Percentiles rank a stretch among this genome's conserved stretches.
Evolutionary conservation across 108 stramenopile species (phyloP).

Genomic region (Conticribra guillardii): DNA sequence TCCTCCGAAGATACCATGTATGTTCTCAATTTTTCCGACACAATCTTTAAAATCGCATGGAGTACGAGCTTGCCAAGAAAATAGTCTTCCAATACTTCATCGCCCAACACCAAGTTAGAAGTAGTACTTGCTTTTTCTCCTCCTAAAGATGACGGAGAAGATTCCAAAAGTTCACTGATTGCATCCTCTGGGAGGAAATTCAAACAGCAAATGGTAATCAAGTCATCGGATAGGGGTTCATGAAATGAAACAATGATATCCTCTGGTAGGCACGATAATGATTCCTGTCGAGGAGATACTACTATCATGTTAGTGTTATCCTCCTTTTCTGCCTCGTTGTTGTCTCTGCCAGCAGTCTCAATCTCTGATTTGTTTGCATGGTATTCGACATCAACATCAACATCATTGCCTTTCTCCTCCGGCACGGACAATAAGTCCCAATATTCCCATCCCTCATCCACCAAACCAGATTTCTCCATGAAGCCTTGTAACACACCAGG

Average conservation of each 20-base stretch:
- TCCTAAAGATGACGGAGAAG: too few relatives aligned
- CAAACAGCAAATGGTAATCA: constrained; percentile 65
- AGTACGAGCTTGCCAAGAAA: constrained; percentile 77
- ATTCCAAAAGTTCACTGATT: constrained; percentile 51
- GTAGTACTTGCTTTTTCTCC: constrained; percentile 47
- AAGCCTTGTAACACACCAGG: constrained; percentile 16
- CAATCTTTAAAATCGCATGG: constrained; percentile 49
- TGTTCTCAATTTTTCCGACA: constrained; percentile 36
- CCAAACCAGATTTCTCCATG: constrained; percentile 38
- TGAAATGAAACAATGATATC: constrained; percentile 38
- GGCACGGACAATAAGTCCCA: too few relatives aligned
- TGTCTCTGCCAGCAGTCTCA: not conserved
- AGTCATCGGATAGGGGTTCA: constrained; percentile 57
- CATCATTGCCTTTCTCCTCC: too few relatives aligned
- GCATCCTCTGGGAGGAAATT: constrained; percentile 72
- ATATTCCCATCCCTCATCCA: constrained; percentile 46
- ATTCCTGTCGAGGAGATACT: constrained; percentile 1
- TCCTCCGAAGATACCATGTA: constrained; percentile 22
- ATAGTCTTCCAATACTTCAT: constrained; percentile 57
- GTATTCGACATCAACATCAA: too few relatives aligned
- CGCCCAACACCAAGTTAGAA: constrained; percentile 1
- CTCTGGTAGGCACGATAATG: constrained; percentile 30
- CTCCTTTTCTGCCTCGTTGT: not conserved
- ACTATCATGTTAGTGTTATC: not conserved
- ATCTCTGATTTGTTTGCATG: constrained; percentile 8